Percentiles rank a stretch among this genome's conserved stretches.
Evolutionary conservation across 1,284 basidiomycete species (phyloP).

Genomic region (Cystobasidium pallidum): DNA sequence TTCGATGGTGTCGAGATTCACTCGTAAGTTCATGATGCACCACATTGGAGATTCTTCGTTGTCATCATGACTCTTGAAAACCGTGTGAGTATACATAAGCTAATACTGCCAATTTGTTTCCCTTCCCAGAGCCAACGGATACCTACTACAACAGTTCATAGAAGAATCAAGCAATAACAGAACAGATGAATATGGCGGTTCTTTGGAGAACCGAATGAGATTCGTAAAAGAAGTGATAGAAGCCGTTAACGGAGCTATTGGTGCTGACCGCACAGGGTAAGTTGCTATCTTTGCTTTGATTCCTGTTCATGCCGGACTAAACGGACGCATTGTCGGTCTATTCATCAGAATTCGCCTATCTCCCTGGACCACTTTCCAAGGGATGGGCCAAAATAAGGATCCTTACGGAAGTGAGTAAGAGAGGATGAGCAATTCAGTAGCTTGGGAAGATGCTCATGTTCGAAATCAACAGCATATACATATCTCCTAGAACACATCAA

Average conservation of each 20-base stretch:
- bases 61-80: too few relatives aligned
- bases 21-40: conserved; percentile 54
- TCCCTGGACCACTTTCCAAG: conserved; percentile 45
- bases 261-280: conserved; percentile 59
- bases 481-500: conserved; percentile 53
- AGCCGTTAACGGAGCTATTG: conserved; percentile 61
- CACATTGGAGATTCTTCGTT: too few relatives aligned
- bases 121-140: conserved; percentile 55
- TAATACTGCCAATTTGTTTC: too few relatives aligned
- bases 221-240: conserved; percentile 64
- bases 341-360: conserved; percentile 37
- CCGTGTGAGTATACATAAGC: too few relatives aligned
- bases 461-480: conserved; percentile 55
- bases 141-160: conserved; percentile 66
- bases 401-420: conserved; percentile 23
- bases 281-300: conserved; percentile 51
- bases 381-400: conserved; percentile 44
- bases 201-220: conserved; percentile 62
- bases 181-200: conserved; percentile 66
- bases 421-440: not conserved
- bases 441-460: not conserved
- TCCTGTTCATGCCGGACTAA: too few relatives aligned
- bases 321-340: too few relatives aligned
- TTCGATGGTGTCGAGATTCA: conserved; percentile 69
- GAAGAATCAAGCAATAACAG: conserved; percentile 63